Conservation (phyloP, 192 early-diverging fungal genomes). For the Backusella liffmaniae region DNA sequence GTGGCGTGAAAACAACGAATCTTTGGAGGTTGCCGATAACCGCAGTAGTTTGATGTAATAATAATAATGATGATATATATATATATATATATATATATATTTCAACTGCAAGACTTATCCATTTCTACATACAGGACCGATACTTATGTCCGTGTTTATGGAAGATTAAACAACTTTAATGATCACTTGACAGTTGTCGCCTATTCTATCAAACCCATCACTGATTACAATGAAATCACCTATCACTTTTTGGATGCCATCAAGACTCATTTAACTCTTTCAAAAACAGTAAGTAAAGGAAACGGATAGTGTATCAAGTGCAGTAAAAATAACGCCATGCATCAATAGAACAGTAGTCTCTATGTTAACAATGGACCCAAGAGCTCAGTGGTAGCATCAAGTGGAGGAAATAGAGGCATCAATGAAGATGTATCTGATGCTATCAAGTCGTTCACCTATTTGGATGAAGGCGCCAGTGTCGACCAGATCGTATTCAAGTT, state of each 20-base stretch:
- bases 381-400: background rate
- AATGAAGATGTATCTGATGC: conserved; percentile 18
- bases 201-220: conserved; percentile 60
- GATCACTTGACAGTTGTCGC: conserved; percentile 51
- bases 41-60: conserved; percentile 13
- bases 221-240: conserved; percentile 72
- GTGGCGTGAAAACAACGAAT: conserved; percentile 51
- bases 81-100: too few species aligned
- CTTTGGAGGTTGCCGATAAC: background rate
- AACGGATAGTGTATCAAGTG: too few species aligned
- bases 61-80: background rate
- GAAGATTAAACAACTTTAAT: conserved; percentile 65
- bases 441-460: conserved; percentile 14
- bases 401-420: background rate
- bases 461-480: conserved; percentile 48
- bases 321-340: too few species aligned
- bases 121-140: conserved; percentile 36
- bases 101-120: background rate
- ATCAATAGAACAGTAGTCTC: background rate
- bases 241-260: conserved; percentile 74
- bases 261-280: conserved; percentile 59
- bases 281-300: conserved; percentile 27
- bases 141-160: conserved; percentile 72
- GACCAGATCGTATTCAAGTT: conserved; percentile 34
- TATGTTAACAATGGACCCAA: background rate